Conservation (phyloP, 2,329 filamentous ascomycete genomes). For the Exophiala sp. region DNA sequence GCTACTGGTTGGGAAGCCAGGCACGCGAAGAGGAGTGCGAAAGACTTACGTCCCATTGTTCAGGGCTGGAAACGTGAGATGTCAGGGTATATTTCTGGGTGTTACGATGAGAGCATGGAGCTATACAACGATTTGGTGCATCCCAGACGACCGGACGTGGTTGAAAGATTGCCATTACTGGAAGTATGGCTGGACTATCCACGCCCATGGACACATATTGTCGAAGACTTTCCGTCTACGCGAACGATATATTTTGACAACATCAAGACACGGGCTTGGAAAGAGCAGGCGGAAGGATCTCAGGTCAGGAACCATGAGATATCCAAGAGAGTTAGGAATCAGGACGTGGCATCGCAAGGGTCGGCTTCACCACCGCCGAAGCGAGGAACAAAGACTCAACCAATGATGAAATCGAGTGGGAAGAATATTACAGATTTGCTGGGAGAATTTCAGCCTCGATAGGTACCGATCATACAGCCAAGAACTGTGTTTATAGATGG, state of each 20-base stretch:
- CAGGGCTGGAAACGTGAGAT: conserved; percentile 26
- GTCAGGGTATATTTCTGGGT: conserved; percentile 21
- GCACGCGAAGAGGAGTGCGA: conserved; percentile 27
- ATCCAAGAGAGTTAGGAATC: conserved; percentile 15
- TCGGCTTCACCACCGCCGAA: conserved; percentile 18
- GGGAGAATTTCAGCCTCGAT: conserved; percentile 10
- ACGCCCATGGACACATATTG: conserved; percentile 26
- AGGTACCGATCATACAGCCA: not conserved
- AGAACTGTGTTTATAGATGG: not conserved
- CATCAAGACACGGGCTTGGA: conserved; percentile 9
- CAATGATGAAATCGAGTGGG: conserved; percentile 5
- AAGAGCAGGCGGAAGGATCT: not conserved
- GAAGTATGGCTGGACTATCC: conserved; percentile 26
- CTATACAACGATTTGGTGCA: conserved; percentile 11
- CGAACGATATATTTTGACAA: conserved; percentile 29
- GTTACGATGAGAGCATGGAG: conserved; percentile 23
- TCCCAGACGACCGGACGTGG: conserved; percentile 5
- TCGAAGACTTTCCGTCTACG: conserved; percentile 29
- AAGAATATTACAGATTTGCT: conserved; percentile 14
- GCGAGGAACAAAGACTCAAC: conserved; percentile 5
- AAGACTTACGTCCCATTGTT: conserved; percentile 33
- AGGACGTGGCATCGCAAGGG: conserved; percentile 7
- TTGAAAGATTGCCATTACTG: conserved; percentile 20
- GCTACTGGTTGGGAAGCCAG: conserved; percentile 33
- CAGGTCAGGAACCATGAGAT: conserved; percentile 7